phyloP scores from a whole-genome alignment of 106 monocot species.

The Dioscorea alata region DNA sequence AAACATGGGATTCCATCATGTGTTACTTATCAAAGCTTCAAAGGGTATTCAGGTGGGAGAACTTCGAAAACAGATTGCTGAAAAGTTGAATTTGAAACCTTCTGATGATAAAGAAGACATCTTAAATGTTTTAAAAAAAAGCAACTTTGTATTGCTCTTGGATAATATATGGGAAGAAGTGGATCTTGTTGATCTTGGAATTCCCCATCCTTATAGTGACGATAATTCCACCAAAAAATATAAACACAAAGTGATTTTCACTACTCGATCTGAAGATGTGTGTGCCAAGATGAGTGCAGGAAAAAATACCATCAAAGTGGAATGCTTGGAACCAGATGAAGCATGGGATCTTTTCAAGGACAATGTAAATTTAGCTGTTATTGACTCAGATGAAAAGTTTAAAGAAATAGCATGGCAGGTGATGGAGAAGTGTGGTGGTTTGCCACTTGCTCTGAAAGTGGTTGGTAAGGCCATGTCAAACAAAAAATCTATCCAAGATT shows the following conservation, averaged over 20 bases:
- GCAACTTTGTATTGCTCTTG: too few species aligned
- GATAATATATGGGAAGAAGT: too few species aligned
- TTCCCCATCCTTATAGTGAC: too few species aligned
- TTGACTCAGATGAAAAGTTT: not conserved
- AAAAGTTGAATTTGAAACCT: too few species aligned
- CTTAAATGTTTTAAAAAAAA: too few species aligned
- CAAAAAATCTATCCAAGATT: not conserved
- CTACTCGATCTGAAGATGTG: not conserved
- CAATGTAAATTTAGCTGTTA: not conserved
- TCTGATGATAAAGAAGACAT: too few species aligned
- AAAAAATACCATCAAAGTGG: not conserved
- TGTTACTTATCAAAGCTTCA: too few species aligned
- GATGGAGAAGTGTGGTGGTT: not conserved
- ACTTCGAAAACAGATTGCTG: too few species aligned
- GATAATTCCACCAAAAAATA: too few species aligned
- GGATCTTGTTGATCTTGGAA: too few species aligned
- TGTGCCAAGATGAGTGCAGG: not conserved
- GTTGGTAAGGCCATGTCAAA: not conserved
- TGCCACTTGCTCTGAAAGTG: slow-evolving; percentile 8
- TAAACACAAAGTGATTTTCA: slow-evolving; percentile 5
- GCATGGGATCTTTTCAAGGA: slow-evolving; percentile 5
- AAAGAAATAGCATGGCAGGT: not conserved
- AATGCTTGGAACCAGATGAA: not conserved
- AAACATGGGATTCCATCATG: too few species aligned
- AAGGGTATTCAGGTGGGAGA: too few species aligned